A percentile compares a stretch with the other conserved stretches of the same genome.
Conservation (phyloP, 2,329 filamentous ascomycete species). For the Monosporascus sp. region DNA sequence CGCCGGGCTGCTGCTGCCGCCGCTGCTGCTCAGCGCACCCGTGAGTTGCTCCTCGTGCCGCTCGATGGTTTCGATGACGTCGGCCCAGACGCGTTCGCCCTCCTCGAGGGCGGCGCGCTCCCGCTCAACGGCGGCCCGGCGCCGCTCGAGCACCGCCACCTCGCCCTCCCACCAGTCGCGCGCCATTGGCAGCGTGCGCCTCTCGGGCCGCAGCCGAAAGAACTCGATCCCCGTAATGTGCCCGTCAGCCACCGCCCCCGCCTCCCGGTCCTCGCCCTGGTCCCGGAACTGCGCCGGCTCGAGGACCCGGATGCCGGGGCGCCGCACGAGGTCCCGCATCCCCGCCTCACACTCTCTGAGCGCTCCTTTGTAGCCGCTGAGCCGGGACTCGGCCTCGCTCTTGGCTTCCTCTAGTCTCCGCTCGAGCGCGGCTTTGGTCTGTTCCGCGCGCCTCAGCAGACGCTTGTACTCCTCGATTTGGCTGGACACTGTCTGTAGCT, state of each 20-base stretch:
- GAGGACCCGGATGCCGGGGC: constrained; percentile 50
- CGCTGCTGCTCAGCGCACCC: constrained; percentile 10
- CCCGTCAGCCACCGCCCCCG: constrained; percentile 8
- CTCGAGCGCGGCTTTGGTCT: constrained; percentile 52
- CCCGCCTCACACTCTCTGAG: constrained; percentile 61
- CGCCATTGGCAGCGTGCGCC: constrained; percentile 66
- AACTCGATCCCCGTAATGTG: constrained; percentile 46
- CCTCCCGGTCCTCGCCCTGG: constrained; percentile 10
- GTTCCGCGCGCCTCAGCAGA: constrained; percentile 56
- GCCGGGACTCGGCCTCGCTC: constrained; percentile 63
- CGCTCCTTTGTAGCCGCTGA: constrained; percentile 66
- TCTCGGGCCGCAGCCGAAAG: constrained; percentile 54
- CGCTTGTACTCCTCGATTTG: constrained; percentile 64
- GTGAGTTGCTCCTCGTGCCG: constrained; percentile 52
- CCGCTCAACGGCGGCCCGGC: constrained; percentile 50
- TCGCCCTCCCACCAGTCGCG: constrained; percentile 66
- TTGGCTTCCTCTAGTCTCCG: constrained; percentile 56
- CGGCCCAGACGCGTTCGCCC: constrained; percentile 62
- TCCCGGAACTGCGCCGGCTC: constrained; percentile 39
- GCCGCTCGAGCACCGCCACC: constrained; percentile 47
- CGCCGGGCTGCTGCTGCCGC: constrained; percentile 23
- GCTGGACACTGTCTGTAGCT: constrained; percentile 47
- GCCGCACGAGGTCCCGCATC: constrained; percentile 52
- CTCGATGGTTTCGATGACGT: constrained; percentile 52
- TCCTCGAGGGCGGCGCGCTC: constrained; percentile 63